A percentile compares a stretch with the other conserved stretches of the same genome.
phyloP scores from a whole-genome alignment of 1,139 yeast genomes.

The Hemisphaericaspora subhashii region DNA sequence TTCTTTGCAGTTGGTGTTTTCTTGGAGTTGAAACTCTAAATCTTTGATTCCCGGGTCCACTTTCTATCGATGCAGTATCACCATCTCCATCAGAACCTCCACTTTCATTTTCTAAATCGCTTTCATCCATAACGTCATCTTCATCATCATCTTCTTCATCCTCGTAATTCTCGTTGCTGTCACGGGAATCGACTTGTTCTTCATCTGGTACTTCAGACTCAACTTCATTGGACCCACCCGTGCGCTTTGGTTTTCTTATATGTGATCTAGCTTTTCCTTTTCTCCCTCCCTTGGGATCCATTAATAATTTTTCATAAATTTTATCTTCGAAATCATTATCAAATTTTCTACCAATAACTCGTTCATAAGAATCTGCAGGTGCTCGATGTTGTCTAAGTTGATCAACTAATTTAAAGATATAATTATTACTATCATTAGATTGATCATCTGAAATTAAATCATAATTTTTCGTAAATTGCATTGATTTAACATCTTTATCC shows the following conservation, averaged over 20 bases:
- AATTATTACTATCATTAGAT: conserved; percentile 4
- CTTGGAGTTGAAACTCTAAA: conserved; percentile 5
- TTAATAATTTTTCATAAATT: conserved; percentile 18
- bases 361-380: conserved; percentile 3
- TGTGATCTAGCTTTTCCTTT: neutral
- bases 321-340: conserved; percentile 22
- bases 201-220: neutral
- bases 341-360: conserved; percentile 13
- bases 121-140: conserved; percentile 19
- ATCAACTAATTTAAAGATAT: conserved; percentile 7
- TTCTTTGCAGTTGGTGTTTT: conserved; percentile 12
- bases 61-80: conserved; percentile 18
- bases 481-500: conserved; percentile 8
- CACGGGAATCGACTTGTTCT: no score
- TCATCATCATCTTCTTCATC: conserved; percentile 9
- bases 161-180: no score
- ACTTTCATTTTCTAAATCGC: conserved; percentile 17
- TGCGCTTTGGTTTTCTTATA: neutral
- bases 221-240: neutral
- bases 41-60: conserved; percentile 9
- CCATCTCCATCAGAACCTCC: conserved; percentile 19
- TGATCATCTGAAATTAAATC: conserved; percentile 11
- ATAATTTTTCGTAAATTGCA: conserved; percentile 11
- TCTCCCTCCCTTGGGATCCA: neutral
- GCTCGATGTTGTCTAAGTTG: conserved; percentile 4